Conservation (phyloP, 139 green algal genomes). For the Chlorella sp. region DNA sequence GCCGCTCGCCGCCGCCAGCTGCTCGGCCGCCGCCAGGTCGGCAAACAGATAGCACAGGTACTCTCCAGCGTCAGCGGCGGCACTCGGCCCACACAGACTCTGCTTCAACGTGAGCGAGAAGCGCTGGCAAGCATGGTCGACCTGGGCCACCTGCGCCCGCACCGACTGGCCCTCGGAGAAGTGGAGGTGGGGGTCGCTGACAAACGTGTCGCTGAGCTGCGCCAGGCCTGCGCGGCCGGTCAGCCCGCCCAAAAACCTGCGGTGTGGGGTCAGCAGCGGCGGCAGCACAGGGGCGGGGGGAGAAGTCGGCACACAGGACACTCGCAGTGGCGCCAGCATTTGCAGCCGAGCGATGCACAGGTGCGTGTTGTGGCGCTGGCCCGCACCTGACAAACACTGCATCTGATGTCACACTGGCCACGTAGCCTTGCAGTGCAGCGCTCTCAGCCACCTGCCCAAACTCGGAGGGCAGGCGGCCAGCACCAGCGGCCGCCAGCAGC, state of each 20-base stretch:
- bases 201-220: slow-evolving; percentile 81
- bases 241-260: slow-evolving; percentile 74
- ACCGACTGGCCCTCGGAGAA: slow-evolving; percentile 81
- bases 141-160: slow-evolving; percentile 50
- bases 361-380: too few relatives aligned
- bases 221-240: slow-evolving; percentile 76
- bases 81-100: slow-evolving; percentile 40
- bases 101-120: slow-evolving; percentile 68
- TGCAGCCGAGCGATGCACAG: background rate
- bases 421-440: slow-evolving; percentile 73
- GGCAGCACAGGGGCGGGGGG: background rate
- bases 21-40: slow-evolving; percentile 57
- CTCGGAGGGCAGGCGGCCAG: slow-evolving; percentile 38
- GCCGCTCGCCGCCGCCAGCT: slow-evolving; percentile 27
- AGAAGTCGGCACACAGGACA: background rate
- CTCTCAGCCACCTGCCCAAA: slow-evolving; percentile 53
- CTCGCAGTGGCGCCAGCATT: background rate
- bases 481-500: slow-evolving; percentile 52
- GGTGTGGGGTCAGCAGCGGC: background rate
- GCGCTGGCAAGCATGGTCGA: too few relatives aligned
- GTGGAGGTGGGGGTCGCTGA: slow-evolving; percentile 63
- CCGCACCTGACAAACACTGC: slow-evolving; percentile 82
- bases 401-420: slow-evolving; percentile 71
- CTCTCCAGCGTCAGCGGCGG: too few relatives aligned
- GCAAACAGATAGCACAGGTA: slow-evolving; percentile 9